Conservation (phyloP, 768 basidiomycete genomes). For the Cyathus striatus region DNA sequence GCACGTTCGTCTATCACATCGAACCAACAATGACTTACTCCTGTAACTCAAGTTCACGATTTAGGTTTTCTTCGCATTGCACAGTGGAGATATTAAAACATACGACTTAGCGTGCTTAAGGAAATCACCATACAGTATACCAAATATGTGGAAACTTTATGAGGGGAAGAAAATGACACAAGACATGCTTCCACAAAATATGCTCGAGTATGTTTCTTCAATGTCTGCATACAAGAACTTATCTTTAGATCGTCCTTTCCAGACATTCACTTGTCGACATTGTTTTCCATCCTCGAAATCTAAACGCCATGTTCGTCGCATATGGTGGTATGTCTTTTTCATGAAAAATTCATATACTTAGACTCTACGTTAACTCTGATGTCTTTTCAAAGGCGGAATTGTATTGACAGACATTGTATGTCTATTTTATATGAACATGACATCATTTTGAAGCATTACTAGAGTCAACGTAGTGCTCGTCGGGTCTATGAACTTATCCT, state of each 20-base stretch:
- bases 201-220: no score
- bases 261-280: constrained; percentile 61
- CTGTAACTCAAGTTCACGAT: constrained; percentile 40
- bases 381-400: constrained; percentile 46
- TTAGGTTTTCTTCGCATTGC: constrained; percentile 44
- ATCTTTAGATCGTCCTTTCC: no score
- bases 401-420: constrained; percentile 54
- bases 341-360: not conserved
- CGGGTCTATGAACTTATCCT: constrained; percentile 66
- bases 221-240: no score
- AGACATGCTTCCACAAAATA: no score
- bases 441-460: no score
- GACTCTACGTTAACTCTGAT: not conserved
- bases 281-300: constrained; percentile 64
- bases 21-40: constrained; percentile 64
- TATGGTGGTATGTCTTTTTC: constrained; percentile 52
- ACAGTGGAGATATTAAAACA: constrained; percentile 58
- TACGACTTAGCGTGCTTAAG: constrained; percentile 71
- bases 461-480: no score
- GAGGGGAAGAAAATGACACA: constrained; percentile 63
- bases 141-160: constrained; percentile 73
- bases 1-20: constrained; percentile 18
- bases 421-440: constrained; percentile 3
- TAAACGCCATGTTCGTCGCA: constrained; percentile 70
- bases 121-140: constrained; percentile 62